phyloP scores from a whole-genome alignment of 192 early-diverging fungal species.

The Backusella morwellensis region DNA sequence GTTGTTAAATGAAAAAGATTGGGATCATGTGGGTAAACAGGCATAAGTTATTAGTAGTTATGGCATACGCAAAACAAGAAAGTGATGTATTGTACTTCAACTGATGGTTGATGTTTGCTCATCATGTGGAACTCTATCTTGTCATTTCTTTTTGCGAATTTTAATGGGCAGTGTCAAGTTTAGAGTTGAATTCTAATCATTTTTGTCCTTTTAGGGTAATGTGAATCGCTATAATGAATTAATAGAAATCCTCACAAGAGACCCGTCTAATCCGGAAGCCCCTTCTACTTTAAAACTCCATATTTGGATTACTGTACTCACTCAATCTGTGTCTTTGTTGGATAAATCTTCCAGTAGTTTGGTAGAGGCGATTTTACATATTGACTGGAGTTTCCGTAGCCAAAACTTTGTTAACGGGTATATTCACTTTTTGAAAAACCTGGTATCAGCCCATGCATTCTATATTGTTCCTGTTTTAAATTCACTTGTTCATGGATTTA shows the following conservation, averaged over 20 bases:
- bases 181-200: neutral
- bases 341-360: constrained; percentile 44
- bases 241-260: constrained; percentile 23
- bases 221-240: constrained; percentile 28
- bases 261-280: constrained; percentile 13
- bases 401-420: constrained; percentile 54
- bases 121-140: constrained; percentile 1
- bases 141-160: neutral
- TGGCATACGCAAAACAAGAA: neutral
- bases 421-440: constrained; percentile 61
- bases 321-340: constrained; percentile 41
- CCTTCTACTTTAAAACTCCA: constrained; percentile 29
- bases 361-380: constrained; percentile 56
- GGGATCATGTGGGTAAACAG: neutral
- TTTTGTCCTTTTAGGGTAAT: constrained; percentile 23
- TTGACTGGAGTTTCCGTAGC: constrained; percentile 57
- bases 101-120: neutral
- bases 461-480: constrained; percentile 59
- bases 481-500: constrained; percentile 56
- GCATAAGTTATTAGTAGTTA: constrained; percentile 13
- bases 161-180: neutral
- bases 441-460: constrained; percentile 72
- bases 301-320: constrained; percentile 45
- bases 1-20: neutral
- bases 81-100: neutral